A percentile compares a stretch with the other conserved stretches of the same genome.
Evolutionary conservation across 2,329 filamentous ascomycete genomes (phyloP).

Genomic region (Diaporthe caulivora): DNA sequence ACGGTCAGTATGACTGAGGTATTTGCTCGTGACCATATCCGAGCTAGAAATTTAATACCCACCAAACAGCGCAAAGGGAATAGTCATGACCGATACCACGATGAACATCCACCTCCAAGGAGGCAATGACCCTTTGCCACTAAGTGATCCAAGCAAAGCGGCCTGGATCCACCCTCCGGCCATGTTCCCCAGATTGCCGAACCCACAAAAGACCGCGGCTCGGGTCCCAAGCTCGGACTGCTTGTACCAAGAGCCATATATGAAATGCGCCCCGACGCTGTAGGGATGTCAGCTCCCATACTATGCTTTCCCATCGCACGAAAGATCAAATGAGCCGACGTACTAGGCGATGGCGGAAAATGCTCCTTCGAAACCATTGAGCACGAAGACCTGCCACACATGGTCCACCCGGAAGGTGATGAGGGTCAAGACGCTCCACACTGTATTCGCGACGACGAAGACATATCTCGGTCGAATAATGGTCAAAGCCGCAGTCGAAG

Average conservation of each 20-base stretch:
- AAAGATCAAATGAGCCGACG: conserved; percentile 27
- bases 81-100: conserved; percentile 56
- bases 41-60: not conserved
- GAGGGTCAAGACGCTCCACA: conserved; percentile 58
- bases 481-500: conserved; percentile 53
- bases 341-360: conserved; percentile 59
- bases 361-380: conserved; percentile 58
- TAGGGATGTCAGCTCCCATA: not conserved
- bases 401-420: conserved; percentile 56
- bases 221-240: conserved; percentile 56
- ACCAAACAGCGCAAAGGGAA: conserved; percentile 56
- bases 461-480: conserved; percentile 53
- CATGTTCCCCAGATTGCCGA: conserved; percentile 58
- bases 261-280: conserved; percentile 57
- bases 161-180: conserved; percentile 60
- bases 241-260: conserved; percentile 59
- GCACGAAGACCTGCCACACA: conserved; percentile 57
- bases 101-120: conserved; percentile 59
- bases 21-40: too few relatives aligned
- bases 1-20: not conserved
- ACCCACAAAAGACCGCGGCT: conserved; percentile 56
- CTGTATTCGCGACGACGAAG: conserved; percentile 55
- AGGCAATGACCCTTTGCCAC: conserved; percentile 50
- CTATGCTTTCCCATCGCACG: accelerated
- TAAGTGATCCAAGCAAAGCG: conserved; percentile 51